Base-by-base conservation (phyloP, 2,329 filamentous ascomycete genomes). In the Periglandula ipomoeae region DNA sequence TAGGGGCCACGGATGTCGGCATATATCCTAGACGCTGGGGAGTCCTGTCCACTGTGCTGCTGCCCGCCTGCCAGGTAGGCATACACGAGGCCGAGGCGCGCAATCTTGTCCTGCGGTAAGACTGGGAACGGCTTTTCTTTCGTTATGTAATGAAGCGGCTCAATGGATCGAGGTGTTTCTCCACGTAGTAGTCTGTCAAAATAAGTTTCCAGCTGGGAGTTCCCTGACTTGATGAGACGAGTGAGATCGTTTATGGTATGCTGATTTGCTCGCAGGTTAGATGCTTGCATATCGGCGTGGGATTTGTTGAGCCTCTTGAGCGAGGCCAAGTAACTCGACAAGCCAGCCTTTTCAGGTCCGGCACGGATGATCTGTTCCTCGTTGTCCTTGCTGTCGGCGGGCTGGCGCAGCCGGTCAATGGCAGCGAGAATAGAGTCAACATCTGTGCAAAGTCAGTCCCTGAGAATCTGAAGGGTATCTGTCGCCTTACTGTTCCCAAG, bases 261-360 rank as follows among this genome's bases (percentile, higher is more conserved):
- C 63, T 97, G 90, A 52, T 96, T 97, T 9, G 90, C 87, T 49
- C 88, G 83, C 46, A 98, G 71, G 57, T 96, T 96, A n/a, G 91
- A 91, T 3, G 86, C 78, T 63, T 86, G 87, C 70, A 98, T 84
- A 53, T 95, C 87, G 52, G 74, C 70, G 48, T 96, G 75, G n/a
- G 90, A 87, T 63, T 86, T 86, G 59, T 85, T 89, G 27, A 95
- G 80, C 38, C 93, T 85, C 68, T 94, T 93, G 57, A 97, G 81
- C 5, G 91, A 95, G 41, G 82, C 83, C 44, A 98, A 79, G 66
- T 95, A 98, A 58, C 87, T 87, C 34, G 82, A 77, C 49, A 98
- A 71, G 37, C 90, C 90, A 27, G 83, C 82, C 66, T 85, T 85
- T 57, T 89, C 84, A 1, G 90, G 90, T n/a, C 89, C 89, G 55